Percentiles rank a stretch among this genome's conserved stretches.
phyloP scores from a whole-genome alignment of 2,329 filamentous ascomycete species.

The Paraphoma sp. region DNA sequence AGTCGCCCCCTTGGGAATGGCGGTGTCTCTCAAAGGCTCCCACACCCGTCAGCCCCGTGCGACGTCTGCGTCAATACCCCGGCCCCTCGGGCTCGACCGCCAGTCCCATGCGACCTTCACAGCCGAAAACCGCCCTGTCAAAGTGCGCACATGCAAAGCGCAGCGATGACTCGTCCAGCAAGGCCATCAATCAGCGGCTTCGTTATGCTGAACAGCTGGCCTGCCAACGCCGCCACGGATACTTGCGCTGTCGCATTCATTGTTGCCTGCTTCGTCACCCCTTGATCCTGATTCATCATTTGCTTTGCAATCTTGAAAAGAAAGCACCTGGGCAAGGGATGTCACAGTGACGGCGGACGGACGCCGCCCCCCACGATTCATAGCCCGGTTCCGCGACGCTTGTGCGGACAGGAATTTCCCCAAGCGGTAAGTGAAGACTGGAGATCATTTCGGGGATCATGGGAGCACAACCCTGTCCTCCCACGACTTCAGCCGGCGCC shows the following conservation, averaged over 20 bases:
- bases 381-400: constrained; percentile 20
- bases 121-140: constrained; percentile 23
- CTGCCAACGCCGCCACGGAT: constrained; percentile 6
- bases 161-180: constrained; percentile 37
- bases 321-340: constrained; percentile 14
- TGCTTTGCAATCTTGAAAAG: constrained; percentile 8
- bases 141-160: constrained; percentile 18
- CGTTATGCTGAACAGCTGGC: constrained; percentile 20
- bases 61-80: constrained; percentile 17
- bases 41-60: constrained; percentile 27
- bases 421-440: constrained; percentile 27
- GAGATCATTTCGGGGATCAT: constrained; percentile 36
- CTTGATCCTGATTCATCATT: constrained; percentile 11
- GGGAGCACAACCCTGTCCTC: constrained; percentile 19
- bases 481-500: constrained; percentile 21
- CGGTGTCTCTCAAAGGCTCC: constrained; percentile 28
- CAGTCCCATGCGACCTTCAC: constrained; percentile 26
- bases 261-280: constrained; percentile 12
- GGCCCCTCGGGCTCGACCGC: constrained; percentile 35
- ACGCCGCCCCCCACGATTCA: constrained; percentile 15
- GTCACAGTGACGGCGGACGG: constrained; percentile 20
- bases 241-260: constrained; percentile 3
- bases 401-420: constrained; percentile 24
- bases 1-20: neutral
- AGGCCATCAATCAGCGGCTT: constrained; percentile 22